Evolutionary conservation across 2,329 filamentous ascomycete genomes (phyloP), one percentile per base, ranked within the genome.

Genomic region (Thyridium curvatum): DNA sequence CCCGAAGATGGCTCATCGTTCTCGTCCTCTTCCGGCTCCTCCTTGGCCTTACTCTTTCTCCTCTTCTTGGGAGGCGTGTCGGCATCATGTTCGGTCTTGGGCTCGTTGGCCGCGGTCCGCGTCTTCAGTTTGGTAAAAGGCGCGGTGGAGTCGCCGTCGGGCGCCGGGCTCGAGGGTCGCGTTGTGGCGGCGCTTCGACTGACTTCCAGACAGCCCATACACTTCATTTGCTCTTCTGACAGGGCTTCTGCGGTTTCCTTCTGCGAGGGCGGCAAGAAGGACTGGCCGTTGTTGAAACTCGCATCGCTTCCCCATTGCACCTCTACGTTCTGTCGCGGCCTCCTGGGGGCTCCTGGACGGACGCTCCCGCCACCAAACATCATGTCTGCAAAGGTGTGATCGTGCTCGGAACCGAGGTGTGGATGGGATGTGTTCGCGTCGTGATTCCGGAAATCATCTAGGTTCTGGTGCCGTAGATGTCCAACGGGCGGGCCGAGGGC

Each of bases 301-400:
- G 70, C 56, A 56, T 87, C 83, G 1, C 83, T 83, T 9, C 83
- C 83, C 74, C 79, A 86, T 44, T 76, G 74, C 33, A 84, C 66
- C 38, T 73, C 68, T 51, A 67, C 41, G 18, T 41, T 14, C 9
- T 37, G 35, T 14, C 26, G n/a, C 13, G 46, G 35, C 5, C 43
- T 40, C 12, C 42, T 43, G n/a, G 37, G 34, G 34, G 36, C 49
- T 49, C 33, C 28, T 44, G 32, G 40, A 41, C 26, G 46, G 28
- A 35, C 45, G 38, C 32, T 46, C 41, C 29, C 43, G 8, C 51
- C 46, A 10, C 59, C 61, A 44, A 62, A 65, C 43, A 66, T 59
- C 64, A 65, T 69, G 34, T 66, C 56, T 8, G 59, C 52, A 41
- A 70, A 68, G 5, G 62, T 56, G 32, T 58, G 52, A 31, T 65